phyloP scores from a whole-genome alignment of 441 rosid species.

The Adansonia grandidieri region DNA sequence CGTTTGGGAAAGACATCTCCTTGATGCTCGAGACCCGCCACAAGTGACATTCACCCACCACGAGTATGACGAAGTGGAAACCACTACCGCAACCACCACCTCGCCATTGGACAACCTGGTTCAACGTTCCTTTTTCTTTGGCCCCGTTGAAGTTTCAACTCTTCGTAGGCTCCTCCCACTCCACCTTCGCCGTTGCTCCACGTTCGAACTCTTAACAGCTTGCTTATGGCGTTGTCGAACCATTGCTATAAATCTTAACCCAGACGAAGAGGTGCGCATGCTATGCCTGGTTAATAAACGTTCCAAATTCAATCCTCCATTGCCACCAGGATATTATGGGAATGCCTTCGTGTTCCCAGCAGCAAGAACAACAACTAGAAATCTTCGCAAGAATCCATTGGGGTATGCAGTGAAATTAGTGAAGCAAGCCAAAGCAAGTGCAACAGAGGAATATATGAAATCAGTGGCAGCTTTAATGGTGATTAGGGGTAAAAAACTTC shows the following conservation, averaged over 20 bases:
- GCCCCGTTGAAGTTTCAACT: constrained; percentile 34
- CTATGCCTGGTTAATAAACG: constrained; percentile 41
- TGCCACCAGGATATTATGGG: constrained; percentile 22
- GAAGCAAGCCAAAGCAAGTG: constrained; percentile 35
- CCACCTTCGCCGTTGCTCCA: too few species aligned
- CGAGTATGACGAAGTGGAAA: constrained; percentile 40
- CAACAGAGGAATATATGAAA: constrained; percentile 37
- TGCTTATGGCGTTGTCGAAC: too few species aligned
- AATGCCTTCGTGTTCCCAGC: constrained; percentile 31
- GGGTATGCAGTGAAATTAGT: constrained; percentile 39
- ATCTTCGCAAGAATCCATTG: constrained; percentile 21
- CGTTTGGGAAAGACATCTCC: constrained; percentile 44
- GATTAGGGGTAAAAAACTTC: constrained; percentile 33
- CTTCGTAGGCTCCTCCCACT: constrained; percentile 24
- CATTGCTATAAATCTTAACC: constrained; percentile 42
- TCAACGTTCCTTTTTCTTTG: constrained; percentile 52
- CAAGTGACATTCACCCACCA: constrained; percentile 42
- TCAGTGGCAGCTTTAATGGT: constrained; percentile 46
- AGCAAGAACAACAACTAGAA: constrained; percentile 29
- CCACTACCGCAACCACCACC: constrained; percentile 19
- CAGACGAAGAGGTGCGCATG: constrained; percentile 48
- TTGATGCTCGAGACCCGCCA: constrained; percentile 40
- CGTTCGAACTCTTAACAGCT: too few species aligned
- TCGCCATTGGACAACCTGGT: constrained; percentile 31
- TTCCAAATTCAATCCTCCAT: constrained; percentile 38